Conservation (phyloP, 352 stramenopile species). For the Pseudoperonospora humuli region DNA sequence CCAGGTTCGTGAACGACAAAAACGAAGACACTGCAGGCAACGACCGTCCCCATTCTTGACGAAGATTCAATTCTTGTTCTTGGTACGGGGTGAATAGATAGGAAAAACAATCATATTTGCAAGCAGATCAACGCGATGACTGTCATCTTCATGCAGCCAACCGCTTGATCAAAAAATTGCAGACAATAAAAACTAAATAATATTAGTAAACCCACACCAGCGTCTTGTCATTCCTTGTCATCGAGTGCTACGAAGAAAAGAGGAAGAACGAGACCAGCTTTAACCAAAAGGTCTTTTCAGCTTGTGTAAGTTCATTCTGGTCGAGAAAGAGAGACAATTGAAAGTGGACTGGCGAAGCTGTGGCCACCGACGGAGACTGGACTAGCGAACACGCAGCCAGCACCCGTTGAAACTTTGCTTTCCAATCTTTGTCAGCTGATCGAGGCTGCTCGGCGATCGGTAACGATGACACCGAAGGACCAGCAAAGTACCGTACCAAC, state of each 20-base stretch:
- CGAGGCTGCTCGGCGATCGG: constrained; percentile 1
- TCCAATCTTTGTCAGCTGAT: constrained; percentile 26
- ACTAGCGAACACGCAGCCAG: constrained; percentile 18
- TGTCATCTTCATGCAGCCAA: constrained; percentile 4
- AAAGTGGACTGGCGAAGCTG: constrained; percentile 13
- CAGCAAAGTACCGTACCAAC: constrained; percentile 29
- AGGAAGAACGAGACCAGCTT: constrained; percentile 58
- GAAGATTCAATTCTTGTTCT: constrained; percentile 10
- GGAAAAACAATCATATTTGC: constrained; percentile 24
- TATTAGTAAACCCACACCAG: constrained; percentile 20
- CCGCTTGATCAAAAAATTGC: constrained; percentile 7
- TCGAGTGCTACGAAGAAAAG: constrained; percentile 24
- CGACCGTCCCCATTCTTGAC: constrained; percentile 4
- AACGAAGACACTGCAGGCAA: constrained; percentile 6
- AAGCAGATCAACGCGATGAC: constrained; percentile 1
- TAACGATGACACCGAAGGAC: constrained; percentile 14
- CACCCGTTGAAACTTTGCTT: constrained; percentile 24
- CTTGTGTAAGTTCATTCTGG: constrained; percentile 22
- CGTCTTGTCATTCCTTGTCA: constrained; percentile 6
- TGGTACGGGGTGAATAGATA: constrained; percentile 27
- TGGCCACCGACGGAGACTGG: neutral
- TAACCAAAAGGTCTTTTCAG: constrained; percentile 45
- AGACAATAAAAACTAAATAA: constrained; percentile 34
- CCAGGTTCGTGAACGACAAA: constrained; percentile 12
- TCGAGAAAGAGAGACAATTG: constrained; percentile 27